Base-by-base conservation (phyloP, 1,284 basidiomycete species). In the Ustilago nuda region DNA sequence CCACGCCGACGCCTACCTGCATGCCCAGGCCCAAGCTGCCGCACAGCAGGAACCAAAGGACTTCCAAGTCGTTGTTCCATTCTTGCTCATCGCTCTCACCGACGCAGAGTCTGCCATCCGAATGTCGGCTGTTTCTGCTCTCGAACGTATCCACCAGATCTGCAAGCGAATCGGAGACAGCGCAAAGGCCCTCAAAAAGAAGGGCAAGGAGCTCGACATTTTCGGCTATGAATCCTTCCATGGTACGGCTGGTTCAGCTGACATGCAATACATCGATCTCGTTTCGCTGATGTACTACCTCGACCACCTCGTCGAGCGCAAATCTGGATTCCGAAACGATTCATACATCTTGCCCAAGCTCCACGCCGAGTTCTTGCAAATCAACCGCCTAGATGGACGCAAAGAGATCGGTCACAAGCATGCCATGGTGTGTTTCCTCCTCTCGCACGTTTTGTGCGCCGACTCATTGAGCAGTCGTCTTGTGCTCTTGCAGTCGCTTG, bases 181-280 rank as follows among this genome's bases (percentile, higher is more conserved):
- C 3, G 52, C 56, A n/a, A 72, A 72, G 17, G 73, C 50, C 8
- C 64, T 59, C 11, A 71, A 69, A 55, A 74, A 78, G 62, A 67
- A 66, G 35, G 52, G 57, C 19, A 61, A 70, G 27, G 70, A 88
- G 67, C 87, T 87, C 19, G 88, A 89, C 3, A 90, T 97, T 1
- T 97, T 95, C 86, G 93, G 90, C 8, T 90, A 92, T 77, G 94
- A 97, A 80, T 88, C 88, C 1, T 89, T 97, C 56, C 98, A 98
- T 84, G 95, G 94, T 2, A 66, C 87, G 5, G 87, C 86, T 36
- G 52, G 61, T 12, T 91, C 91, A 7, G 64, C 63, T 9, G 50
- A 73, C 35, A 71, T 97, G 51, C 93, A 95, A 86, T 93, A 94
- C 79, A 87, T 96, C 39, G 92, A 93, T 72, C 90, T 90, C 77